These are phyloP conservation scores for Solanum verrucosum DNA, from an alignment of 257 asterid genomes.

Conservation along the genomic window DNA sequence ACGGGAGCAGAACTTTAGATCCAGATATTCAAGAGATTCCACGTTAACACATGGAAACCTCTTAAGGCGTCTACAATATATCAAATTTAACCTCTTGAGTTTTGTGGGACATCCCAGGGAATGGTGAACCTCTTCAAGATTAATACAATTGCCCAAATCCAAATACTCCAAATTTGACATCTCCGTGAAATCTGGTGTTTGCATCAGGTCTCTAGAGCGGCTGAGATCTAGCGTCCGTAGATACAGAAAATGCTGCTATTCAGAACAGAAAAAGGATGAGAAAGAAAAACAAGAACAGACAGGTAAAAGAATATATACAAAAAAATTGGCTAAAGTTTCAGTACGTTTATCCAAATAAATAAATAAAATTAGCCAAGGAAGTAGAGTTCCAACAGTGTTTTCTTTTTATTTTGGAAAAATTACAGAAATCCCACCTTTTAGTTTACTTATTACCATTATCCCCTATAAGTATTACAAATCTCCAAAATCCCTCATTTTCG, in stretches of 20 bases:
- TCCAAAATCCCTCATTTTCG: too few species aligned
- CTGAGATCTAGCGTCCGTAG: background rate
- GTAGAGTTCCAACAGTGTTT: background rate
- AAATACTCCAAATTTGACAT: background rate
- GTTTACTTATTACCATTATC: too few species aligned
- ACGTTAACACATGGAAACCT: background rate
- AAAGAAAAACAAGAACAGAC: too few species aligned
- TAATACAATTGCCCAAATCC: background rate
- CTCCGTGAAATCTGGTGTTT: background rate
- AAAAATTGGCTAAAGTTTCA: background rate
- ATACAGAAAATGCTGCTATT: background rate
- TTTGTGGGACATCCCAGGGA: background rate
- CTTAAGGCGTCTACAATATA: background rate
- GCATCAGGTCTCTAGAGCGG: background rate
- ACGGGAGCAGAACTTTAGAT: background rate
- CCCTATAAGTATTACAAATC: too few species aligned
- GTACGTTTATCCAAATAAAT: background rate
- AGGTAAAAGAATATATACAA: too few species aligned
- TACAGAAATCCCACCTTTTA: too few species aligned
- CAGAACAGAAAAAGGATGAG: background rate
- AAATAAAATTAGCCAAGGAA: too few species aligned
- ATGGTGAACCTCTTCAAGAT: background rate
- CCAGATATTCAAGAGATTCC: background rate
- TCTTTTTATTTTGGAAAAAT: background rate
- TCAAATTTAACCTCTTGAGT: background rate